Conservation (phyloP, 768 basidiomycete species). For the Trametes villosa region DNA sequence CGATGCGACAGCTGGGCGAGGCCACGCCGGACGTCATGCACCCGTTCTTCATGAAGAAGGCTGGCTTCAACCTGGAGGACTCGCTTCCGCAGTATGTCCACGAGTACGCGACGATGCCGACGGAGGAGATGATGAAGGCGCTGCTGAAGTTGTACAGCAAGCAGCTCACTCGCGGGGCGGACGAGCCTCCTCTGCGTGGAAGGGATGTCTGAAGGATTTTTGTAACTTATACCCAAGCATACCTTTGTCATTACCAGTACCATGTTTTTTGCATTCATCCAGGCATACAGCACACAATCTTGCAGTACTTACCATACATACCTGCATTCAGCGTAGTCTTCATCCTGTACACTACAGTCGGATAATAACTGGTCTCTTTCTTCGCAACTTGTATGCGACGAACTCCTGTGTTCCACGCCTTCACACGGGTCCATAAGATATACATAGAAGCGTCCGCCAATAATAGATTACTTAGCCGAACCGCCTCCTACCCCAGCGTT, state of each 20-base stretch:
- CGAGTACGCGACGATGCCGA: conserved; percentile 81
- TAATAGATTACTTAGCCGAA: conserved; percentile 21
- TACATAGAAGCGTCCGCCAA: not conserved
- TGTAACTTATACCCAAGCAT: not conserved
- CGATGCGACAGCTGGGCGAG: conserved; percentile 84
- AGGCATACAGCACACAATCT: not conserved
- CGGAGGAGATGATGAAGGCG: conserved; percentile 85
- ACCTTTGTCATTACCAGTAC: not conserved
- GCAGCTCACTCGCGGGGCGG: conserved; percentile 49
- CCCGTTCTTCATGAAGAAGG: conserved; percentile 84
- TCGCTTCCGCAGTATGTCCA: conserved; percentile 86
- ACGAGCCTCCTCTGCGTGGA: conserved; percentile 3
- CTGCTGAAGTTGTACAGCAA: conserved; percentile 76
- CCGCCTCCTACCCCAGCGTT: conserved; percentile 50
- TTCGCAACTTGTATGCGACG: too few relatives aligned
- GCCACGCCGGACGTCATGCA: conserved; percentile 90
- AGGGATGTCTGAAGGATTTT: not conserved
- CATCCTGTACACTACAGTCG: too few relatives aligned
- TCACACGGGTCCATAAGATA: not conserved
- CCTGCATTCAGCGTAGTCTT: too few relatives aligned
- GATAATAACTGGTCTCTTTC: too few relatives aligned
- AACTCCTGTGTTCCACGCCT: too few relatives aligned
- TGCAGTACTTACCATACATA: not conserved
- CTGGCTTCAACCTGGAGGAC: conserved; percentile 83
- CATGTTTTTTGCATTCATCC: not conserved